phyloP scores from a whole-genome alignment of 768 basidiomycete species.

The Cubamyces lactineus region DNA sequence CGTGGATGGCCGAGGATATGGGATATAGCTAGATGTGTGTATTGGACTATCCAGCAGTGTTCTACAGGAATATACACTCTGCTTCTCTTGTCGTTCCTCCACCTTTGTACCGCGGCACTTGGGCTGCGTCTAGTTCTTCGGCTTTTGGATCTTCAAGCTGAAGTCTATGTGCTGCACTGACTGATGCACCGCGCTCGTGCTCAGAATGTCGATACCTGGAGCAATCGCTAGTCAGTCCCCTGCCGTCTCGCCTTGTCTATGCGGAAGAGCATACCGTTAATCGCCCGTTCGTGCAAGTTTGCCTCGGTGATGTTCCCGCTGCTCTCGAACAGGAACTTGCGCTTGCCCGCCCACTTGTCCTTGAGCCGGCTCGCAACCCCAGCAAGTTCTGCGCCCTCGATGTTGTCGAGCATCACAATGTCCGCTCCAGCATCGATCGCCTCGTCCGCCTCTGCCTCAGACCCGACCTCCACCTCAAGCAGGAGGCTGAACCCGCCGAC shows the following conservation, averaged over 20 bases:
- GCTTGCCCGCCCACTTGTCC: constrained; percentile 76
- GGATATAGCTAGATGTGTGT: constrained; percentile 12
- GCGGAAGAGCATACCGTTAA: constrained; percentile 66
- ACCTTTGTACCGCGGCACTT: not conserved
- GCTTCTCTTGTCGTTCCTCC: not conserved
- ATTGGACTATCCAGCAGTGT: not conserved
- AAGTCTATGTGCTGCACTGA: constrained; percentile 95
- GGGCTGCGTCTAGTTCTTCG: constrained; percentile 37
- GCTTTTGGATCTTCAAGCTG: constrained; percentile 90
- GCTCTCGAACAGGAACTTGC: constrained; percentile 89
- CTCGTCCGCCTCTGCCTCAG: constrained; percentile 90
- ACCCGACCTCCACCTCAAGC: constrained; percentile 91
- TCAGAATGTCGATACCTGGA: constrained; percentile 91
- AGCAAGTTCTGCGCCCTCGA: constrained; percentile 75
- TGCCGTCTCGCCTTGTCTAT: not conserved
- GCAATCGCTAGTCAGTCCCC: constrained; percentile 6
- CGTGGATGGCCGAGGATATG: not conserved
- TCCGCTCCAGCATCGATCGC: constrained; percentile 97
- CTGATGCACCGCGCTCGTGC: constrained; percentile 90
- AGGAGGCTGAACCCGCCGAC: constrained; percentile 92
- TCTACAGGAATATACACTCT: constrained; percentile 3
- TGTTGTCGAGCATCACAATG: constrained; percentile 95
- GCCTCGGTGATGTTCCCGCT: constrained; percentile 93
- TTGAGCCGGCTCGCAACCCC: constrained; percentile 70
- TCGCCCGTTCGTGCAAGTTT: constrained; percentile 79